These are phyloP conservation scores for Raffaelea ambrosiae DNA, from an alignment of 2,329 filamentous ascomycete genomes.

Conservation along the genomic window DNA sequence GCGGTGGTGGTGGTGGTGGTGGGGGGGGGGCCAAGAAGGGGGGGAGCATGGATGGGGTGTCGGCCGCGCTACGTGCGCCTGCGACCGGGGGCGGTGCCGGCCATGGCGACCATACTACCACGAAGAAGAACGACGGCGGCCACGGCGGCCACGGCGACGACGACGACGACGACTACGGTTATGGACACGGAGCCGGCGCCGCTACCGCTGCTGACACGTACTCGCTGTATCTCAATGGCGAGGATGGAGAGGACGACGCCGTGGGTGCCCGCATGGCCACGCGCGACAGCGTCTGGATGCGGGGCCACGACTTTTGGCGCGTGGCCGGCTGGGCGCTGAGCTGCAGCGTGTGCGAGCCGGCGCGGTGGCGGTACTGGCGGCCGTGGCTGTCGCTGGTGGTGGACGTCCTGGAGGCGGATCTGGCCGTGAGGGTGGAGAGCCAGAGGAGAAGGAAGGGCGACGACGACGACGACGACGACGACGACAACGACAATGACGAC, in stretches of 20 bases:
- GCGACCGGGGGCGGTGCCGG: constrained; percentile 16
- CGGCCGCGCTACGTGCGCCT: too few species aligned
- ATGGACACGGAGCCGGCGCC: too few species aligned
- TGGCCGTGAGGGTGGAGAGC: constrained; percentile 43
- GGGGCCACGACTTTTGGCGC: constrained; percentile 83
- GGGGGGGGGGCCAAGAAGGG: not conserved
- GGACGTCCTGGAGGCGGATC: constrained; percentile 66
- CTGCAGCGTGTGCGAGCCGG: constrained; percentile 65
- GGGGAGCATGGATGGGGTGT: not conserved
- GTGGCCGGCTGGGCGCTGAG: constrained; percentile 89
- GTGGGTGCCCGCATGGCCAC: constrained; percentile 54
- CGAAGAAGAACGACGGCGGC: constrained; percentile 29
- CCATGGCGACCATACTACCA: constrained; percentile 20
- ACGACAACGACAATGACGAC: constrained; percentile 10
- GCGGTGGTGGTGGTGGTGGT: not conserved
- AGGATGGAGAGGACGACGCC: constrained; percentile 39
- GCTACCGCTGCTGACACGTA: too few species aligned
- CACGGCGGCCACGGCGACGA: constrained; percentile 10
- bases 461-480: constrained; percentile 11
- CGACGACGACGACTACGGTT: constrained; percentile 24
- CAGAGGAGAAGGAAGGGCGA: constrained; percentile 4
- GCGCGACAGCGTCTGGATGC: constrained; percentile 59
- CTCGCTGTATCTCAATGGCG: constrained; percentile 13
- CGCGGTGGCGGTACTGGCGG: constrained; percentile 75
- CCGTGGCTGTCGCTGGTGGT: constrained; percentile 74